These are phyloP conservation scores for Penicillium sp. DNA, from an alignment of 2,329 filamentous ascomycete species.

Conservation along the genomic window DNA sequence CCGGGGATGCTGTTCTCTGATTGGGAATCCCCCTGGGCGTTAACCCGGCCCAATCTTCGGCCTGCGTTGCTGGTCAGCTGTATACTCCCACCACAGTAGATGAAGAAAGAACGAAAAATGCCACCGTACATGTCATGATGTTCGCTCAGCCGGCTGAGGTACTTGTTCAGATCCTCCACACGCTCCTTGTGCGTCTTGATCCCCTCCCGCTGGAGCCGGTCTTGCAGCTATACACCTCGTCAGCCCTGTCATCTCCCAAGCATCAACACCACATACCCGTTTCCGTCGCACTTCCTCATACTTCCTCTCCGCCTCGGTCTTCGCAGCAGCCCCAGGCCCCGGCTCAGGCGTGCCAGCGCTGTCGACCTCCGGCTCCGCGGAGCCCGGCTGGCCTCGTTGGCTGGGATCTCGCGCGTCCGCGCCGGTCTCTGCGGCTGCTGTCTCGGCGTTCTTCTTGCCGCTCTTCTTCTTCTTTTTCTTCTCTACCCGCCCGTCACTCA, in stretches of 20 bases:
- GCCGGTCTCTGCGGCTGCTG: neutral
- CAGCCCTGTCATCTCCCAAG: neutral
- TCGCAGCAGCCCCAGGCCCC: conserved; percentile 45
- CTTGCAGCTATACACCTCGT: neutral
- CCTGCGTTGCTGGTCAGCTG: conserved; percentile 21
- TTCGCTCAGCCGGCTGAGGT: conserved; percentile 86
- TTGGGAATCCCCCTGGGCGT: conserved; percentile 7
- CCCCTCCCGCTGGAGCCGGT: conserved; percentile 64
- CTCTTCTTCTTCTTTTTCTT: conserved; percentile 52
- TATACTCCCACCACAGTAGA: neutral
- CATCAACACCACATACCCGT: conserved; percentile 57
- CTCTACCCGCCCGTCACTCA: conserved; percentile 50
- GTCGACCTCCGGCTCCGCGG: conserved; percentile 13
- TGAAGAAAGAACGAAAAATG: too few species aligned
- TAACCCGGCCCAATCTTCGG: conserved; percentile 45
- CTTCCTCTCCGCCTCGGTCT: conserved; percentile 79
- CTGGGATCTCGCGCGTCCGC: conserved; percentile 21
- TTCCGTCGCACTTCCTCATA: conserved; percentile 79
- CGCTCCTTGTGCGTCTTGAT: conserved; percentile 96
- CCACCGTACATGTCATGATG: conserved; percentile 86
- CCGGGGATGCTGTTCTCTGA: too few species aligned
- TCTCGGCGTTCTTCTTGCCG: conserved; percentile 36
- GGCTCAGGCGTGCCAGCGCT: conserved; percentile 19
- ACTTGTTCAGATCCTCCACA: conserved; percentile 92
- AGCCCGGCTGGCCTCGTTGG: conserved; percentile 3